Conservation (phyloP, 768 basidiomycete genomes). For the Hemileccinum rubropunctum region DNA sequence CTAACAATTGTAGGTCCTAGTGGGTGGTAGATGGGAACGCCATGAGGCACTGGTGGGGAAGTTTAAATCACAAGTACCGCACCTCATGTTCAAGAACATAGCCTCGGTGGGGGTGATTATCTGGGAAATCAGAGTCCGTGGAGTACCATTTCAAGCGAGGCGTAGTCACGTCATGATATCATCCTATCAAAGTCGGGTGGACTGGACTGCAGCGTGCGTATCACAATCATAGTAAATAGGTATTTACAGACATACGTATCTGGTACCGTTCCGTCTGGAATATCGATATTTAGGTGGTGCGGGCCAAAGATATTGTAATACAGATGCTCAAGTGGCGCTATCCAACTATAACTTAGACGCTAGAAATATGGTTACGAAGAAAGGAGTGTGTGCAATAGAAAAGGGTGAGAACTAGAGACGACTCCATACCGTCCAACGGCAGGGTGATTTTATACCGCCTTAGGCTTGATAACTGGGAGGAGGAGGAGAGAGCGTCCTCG, state of each 20-base stretch:
- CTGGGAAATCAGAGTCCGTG: slow-evolving; percentile 1
- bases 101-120: neutral
- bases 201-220: too few species aligned
- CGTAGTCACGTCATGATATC: slow-evolving; percentile 1
- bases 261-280: neutral
- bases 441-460: neutral
- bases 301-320: slow-evolving; percentile 15
- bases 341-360: slow-evolving; percentile 24
- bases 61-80: slow-evolving; percentile 1
- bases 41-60: slow-evolving; percentile 2
- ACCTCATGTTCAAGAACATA: slow-evolving; percentile 16
- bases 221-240: too few species aligned
- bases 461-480: slow-evolving; percentile 22
- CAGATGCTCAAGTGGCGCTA: slow-evolving; percentile 10
- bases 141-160: slow-evolving; percentile 2
- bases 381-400: slow-evolving; percentile 7
- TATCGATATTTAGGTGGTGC: slow-evolving; percentile 2
- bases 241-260: neutral
- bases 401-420: neutral
- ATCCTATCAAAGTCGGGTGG: neutral
- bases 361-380: slow-evolving; percentile 3
- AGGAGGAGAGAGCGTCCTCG: slow-evolving; percentile 12
- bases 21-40: slow-evolving; percentile 1
- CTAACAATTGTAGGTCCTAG: slow-evolving; percentile 4
- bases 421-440: neutral